Evolutionary conservation across 495 filamentous ascomycete species (phyloP).

Genomic region (Xylaria curta): DNA sequence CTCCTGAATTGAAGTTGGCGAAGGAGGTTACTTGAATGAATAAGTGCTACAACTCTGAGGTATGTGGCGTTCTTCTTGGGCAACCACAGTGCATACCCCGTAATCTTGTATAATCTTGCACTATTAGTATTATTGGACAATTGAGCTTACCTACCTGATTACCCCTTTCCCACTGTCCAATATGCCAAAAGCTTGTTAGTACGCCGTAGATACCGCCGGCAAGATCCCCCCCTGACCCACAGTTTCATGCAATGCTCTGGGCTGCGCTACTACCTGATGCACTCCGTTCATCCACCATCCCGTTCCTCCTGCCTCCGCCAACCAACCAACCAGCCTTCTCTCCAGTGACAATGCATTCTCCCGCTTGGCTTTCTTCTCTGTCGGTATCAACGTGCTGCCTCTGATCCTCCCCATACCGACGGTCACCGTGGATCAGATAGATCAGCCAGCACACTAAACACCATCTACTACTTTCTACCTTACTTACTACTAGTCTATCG

Average conservation of each 20-base stretch:
- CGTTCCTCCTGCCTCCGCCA: constrained; percentile 20
- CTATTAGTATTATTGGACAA: neutral
- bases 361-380: constrained; percentile 19
- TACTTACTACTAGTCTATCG: constrained; percentile 15
- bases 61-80: neutral
- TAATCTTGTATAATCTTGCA: no score
- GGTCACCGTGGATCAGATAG: constrained; percentile 6
- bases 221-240: constrained; percentile 14
- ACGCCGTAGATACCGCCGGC: constrained; percentile 9
- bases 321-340: constrained; percentile 23
- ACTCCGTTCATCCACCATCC: constrained; percentile 16
- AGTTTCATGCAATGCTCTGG: constrained; percentile 18
- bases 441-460: constrained; percentile 2
- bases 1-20: neutral
- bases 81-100: neutral
- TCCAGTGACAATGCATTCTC: constrained; percentile 14
- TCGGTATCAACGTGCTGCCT: constrained; percentile 11
- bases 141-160: neutral
- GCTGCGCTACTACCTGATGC: constrained; percentile 15
- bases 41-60: neutral
- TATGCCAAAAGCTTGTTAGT: constrained; percentile 12
- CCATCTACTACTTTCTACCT: neutral
- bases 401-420: constrained; percentile 13
- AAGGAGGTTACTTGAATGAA: neutral
- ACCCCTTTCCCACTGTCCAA: constrained; percentile 6